Evolutionary conservation across 1,139 yeast species (phyloP).

Genomic region (Debaryomyces sp.): DNA sequence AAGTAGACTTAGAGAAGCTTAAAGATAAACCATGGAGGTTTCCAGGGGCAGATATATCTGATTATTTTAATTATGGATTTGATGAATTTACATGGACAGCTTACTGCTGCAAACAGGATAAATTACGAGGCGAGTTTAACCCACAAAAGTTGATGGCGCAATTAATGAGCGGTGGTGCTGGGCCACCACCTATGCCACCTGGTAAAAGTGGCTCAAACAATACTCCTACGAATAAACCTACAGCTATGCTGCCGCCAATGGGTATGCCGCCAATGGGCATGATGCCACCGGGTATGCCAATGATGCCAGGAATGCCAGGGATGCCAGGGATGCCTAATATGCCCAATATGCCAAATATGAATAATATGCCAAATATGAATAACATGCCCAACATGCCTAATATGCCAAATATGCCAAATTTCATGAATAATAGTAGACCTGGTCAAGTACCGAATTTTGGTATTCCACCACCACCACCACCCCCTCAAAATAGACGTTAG

Average conservation of each 20-base stretch:
- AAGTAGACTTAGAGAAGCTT: slow-evolving; percentile 77
- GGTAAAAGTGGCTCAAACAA: slow-evolving; percentile 5
- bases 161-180: slow-evolving; percentile 34
- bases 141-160: slow-evolving; percentile 55
- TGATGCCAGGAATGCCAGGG: slow-evolving; percentile 26
- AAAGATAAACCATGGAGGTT: slow-evolving; percentile 98
- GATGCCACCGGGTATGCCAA: slow-evolving; percentile 25
- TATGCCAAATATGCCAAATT: slow-evolving; percentile 17
- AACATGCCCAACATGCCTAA: slow-evolving; percentile 19
- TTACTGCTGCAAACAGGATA: slow-evolving; percentile 87
- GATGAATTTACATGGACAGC: slow-evolving; percentile 97
- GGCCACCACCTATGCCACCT: slow-evolving; percentile 11
- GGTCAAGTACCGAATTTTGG: slow-evolving; percentile 8
- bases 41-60: slow-evolving; percentile 94
- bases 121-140: slow-evolving; percentile 74
- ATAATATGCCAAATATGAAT: slow-evolving; percentile 20
- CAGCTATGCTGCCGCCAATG: slow-evolving; percentile 25
- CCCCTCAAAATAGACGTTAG: slow-evolving; percentile 12
- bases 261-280: slow-evolving; percentile 26
- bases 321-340: slow-evolving; percentile 18
- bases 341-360: slow-evolving; percentile 19
- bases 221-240: slow-evolving; percentile 12
- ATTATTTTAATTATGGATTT: slow-evolving; percentile 94
- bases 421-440: slow-evolving; percentile 13
- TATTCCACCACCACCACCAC: slow-evolving; percentile 24